phyloP scores from a whole-genome alignment of 139 green algal species.

The Chlorella sorokiniana region DNA sequence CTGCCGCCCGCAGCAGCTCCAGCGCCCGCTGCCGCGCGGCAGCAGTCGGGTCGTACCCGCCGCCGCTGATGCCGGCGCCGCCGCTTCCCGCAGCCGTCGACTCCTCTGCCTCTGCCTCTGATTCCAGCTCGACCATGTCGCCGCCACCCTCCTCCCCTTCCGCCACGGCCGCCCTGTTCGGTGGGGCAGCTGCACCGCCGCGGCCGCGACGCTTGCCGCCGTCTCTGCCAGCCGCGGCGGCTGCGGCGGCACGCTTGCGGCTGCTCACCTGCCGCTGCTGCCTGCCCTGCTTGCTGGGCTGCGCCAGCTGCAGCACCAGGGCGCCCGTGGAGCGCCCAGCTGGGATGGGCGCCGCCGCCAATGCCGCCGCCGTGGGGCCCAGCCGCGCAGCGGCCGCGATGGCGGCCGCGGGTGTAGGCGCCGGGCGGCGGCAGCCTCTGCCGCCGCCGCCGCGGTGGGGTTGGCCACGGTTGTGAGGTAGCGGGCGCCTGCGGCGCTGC shows the following conservation, averaged over 20 bases:
- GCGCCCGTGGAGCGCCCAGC: neutral
- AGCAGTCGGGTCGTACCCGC: slow-evolving; percentile 1
- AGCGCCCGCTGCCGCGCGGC: slow-evolving; percentile 10
- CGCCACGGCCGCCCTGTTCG: neutral
- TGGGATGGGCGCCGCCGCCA: slow-evolving; percentile 27
- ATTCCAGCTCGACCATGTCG: slow-evolving; percentile 10
- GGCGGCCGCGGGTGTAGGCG: slow-evolving; percentile 12
- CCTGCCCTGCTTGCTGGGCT: neutral
- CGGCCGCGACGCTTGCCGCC: neutral
- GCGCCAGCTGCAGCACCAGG: slow-evolving; percentile 12
- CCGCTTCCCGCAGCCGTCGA: neutral
- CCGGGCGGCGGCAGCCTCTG: neutral
- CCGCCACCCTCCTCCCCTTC: neutral
- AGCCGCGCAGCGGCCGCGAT: neutral
- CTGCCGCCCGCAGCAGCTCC: slow-evolving; percentile 16
- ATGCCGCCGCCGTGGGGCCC: neutral
- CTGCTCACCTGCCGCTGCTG: neutral
- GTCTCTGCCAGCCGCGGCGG: neutral
- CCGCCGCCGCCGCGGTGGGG: slow-evolving; percentile 1
- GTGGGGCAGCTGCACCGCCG: too few species aligned
- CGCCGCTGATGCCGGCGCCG: neutral
- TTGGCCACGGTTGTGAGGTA: neutral
- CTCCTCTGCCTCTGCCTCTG: slow-evolving; percentile 8
- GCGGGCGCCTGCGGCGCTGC: slow-evolving; percentile 30
- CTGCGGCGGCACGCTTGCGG: neutral